Conservation (phyloP, 164 flowering plant genomes). For the Stephania yunnanensis region DNA sequence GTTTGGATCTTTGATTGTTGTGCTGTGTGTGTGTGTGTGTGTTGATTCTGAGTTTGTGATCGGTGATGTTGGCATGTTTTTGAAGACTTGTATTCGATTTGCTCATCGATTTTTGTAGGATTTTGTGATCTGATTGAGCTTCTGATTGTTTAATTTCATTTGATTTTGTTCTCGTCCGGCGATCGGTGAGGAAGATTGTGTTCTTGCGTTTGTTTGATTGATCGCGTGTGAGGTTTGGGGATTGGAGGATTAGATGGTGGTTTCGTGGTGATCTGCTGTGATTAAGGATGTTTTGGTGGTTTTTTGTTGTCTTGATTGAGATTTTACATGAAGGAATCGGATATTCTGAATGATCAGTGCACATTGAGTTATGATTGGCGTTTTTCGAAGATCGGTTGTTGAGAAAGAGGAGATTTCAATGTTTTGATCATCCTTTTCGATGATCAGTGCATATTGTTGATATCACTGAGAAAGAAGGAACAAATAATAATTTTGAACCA, state of each 20-base stretch:
- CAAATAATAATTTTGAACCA: not conserved
- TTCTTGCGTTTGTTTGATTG: not conserved
- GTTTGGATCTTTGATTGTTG: not conserved
- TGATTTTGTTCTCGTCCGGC: not conserved
- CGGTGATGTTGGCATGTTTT: not conserved
- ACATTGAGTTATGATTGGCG: not conserved
- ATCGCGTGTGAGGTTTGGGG: not conserved
- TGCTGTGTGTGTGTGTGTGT: not conserved
- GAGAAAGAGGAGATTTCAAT: not conserved
- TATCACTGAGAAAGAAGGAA: not conserved
- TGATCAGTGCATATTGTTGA: not conserved
- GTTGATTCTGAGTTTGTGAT: not conserved
- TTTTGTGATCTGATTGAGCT: not conserved
- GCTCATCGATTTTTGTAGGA: not conserved
- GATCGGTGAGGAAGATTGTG: conserved; percentile 1
- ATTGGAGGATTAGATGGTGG: not conserved
- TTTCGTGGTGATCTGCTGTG: not conserved
- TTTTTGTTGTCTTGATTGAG: not conserved
- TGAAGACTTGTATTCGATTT: not conserved
- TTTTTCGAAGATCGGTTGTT: not conserved
- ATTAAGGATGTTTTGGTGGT: not conserved
- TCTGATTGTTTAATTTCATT: not conserved
- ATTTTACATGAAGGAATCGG: not conserved
- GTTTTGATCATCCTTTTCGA: not conserved
- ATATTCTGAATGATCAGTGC: not conserved